Evolutionary conservation across 2,329 filamentous ascomycete genomes (phyloP).

Genomic region (Colletotrichum echinochloae): DNA sequence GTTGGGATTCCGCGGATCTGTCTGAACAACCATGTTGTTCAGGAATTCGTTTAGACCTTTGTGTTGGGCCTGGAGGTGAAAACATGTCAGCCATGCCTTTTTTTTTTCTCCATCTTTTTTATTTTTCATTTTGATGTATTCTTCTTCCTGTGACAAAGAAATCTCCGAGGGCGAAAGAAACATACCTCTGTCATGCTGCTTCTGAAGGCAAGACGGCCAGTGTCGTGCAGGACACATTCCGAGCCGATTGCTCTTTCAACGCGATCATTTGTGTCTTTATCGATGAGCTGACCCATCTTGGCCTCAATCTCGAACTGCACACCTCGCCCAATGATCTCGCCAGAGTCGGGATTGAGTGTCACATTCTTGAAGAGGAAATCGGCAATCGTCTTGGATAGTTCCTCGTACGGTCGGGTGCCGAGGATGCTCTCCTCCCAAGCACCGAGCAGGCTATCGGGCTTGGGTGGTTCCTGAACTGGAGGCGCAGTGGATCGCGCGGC

Average conservation of each 20-base stretch:
- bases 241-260: conserved; percentile 75
- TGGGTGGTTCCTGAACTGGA: conserved; percentile 43
- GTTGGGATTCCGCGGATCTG: conserved; percentile 65
- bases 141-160: not conserved
- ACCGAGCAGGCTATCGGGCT: conserved; percentile 54
- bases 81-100: not conserved
- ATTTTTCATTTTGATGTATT: too few relatives aligned
- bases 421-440: conserved; percentile 77
- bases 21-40: conserved; percentile 74
- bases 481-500: conserved; percentile 50
- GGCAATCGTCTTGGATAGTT: conserved; percentile 79
- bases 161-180: conserved; percentile 27
- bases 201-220: conserved; percentile 75
- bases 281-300: conserved; percentile 86
- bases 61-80: conserved; percentile 75
- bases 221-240: conserved; percentile 76
- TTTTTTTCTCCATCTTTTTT: too few relatives aligned
- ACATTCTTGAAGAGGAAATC: conserved; percentile 84
- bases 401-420: conserved; percentile 77
- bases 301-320: conserved; percentile 93
- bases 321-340: conserved; percentile 71
- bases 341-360: conserved; percentile 73
- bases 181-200: conserved; percentile 92
- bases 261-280: conserved; percentile 77
- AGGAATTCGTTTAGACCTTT: conserved; percentile 85